Percentiles rank a stretch among this genome's conserved stretches.
Evolutionary conservation across 2,329 filamentous ascomycete species (phyloP).

Genomic region (Botrytis elliptica): DNA sequence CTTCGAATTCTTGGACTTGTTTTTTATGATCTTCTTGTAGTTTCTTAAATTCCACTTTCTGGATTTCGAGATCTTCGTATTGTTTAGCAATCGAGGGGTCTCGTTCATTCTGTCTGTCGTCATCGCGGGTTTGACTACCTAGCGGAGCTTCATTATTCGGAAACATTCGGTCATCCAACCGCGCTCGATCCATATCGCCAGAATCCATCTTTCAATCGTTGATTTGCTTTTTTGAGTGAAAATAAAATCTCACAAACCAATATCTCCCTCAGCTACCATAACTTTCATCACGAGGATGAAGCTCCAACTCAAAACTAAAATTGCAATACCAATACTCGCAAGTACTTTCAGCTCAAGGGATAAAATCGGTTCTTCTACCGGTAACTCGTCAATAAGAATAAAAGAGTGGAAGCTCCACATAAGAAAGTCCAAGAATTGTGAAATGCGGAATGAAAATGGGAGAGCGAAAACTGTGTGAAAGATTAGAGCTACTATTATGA

Average conservation of each 20-base stretch:
- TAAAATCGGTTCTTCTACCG: neutral
- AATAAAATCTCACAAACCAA: neutral
- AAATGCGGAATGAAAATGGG: neutral
- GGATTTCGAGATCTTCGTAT: neutral
- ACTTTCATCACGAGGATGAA: neutral
- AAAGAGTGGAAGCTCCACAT: neutral
- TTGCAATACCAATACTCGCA: neutral
- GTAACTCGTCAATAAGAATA: neutral
- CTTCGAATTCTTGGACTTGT: neutral
- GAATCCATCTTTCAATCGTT: neutral
- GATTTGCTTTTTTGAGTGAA: neutral
- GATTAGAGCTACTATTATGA: neutral
- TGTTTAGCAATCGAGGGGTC: neutral
- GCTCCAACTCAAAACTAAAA: neutral
- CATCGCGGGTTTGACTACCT: neutral
- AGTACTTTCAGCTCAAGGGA: neutral
- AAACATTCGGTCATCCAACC: neutral
- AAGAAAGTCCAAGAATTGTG: neutral
- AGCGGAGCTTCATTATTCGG: neutral
- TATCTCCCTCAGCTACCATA: neutral
- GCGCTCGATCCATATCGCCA: neutral
- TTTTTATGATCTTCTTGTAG: neutral
- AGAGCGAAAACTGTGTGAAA: neutral
- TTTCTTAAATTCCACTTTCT: neutral
- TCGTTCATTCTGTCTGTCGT: neutral